Evolutionary conservation across 306 rosid genomes (phyloP), one percentile per base, ranked within the genome.

Genomic region (Sicyos edulis): DNA sequence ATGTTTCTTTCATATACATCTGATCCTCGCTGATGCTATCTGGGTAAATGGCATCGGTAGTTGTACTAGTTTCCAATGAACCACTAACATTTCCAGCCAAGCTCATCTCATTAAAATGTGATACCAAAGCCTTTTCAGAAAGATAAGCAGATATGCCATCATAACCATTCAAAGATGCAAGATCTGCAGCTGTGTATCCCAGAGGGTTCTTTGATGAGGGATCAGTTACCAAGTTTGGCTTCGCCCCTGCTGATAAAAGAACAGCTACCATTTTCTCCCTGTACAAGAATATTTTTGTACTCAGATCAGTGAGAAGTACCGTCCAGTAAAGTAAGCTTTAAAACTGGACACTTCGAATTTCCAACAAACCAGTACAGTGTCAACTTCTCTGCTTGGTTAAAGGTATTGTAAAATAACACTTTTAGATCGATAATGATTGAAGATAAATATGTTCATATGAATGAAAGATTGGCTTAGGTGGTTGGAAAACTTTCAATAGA

Each of bases 201-300:
- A 78, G 89, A 26, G 97, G 96, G 75, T 86, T 83, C 75, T 78
- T 82, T 45, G 87, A 62, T 50, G 92, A 78, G 76, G 99, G 99
- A 81, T 95, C 97, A 0, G 99, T 91, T 75, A 95, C 96, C 85
- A 95, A 83, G 74, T 89, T 89, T 76, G 99, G 91, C 86, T 81
- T 91, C 64, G 97, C 99, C 55, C 99, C 96, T 0, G 78, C 92
- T 50, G 95, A 83, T 75, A 95, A 77, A 61, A 95, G 87, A 72
- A 74, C 82, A 24, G 85, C 99, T 67, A 89, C 89, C 96, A 95
- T 95, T 81, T 85, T 87, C 87, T 82, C 95, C 82, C 99, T 91
- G 75, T n/a, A 80, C 21, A 53, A 2, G 24, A 29, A 50, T 22
- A 24, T 56, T 50, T 47, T 8, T 50, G 58, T 24, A 44, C 58